Evolutionary conservation across 2,329 filamentous ascomycete species (phyloP).

Genomic region (Aphanocladium album): DNA sequence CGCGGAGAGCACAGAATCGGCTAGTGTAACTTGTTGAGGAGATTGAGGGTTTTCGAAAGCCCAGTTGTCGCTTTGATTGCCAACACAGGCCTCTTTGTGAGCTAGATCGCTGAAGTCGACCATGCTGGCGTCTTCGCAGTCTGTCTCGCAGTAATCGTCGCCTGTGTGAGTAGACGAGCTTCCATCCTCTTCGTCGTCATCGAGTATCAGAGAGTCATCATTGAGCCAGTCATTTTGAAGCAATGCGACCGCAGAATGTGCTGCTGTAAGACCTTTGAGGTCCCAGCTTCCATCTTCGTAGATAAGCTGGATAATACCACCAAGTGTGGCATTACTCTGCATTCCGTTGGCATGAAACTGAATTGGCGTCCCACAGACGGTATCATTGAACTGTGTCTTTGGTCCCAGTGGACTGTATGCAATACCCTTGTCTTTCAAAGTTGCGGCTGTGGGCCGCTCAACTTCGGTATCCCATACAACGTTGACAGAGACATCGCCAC

Average conservation of each 20-base stretch:
- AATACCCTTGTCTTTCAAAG: not conserved
- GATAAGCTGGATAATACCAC: not conserved
- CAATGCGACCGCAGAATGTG: not conserved
- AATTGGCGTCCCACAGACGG: not conserved
- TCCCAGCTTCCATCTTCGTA: not conserved
- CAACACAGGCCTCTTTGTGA: not conserved
- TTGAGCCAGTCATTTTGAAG: not conserved
- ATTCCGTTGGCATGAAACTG: not conserved
- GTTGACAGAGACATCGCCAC: not conserved
- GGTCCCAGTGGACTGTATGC: not conserved
- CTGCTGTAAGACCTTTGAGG: not conserved
- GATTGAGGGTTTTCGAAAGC: not conserved
- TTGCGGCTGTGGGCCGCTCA: not conserved
- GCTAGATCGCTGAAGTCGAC: not conserved
- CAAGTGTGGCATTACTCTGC: not conserved
- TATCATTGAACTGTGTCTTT: not conserved
- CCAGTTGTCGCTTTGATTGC: not conserved
- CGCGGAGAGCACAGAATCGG: not conserved
- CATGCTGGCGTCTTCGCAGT: not conserved
- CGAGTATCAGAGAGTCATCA: not conserved
- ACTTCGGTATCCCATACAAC: not conserved
- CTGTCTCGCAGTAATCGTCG: not conserved
- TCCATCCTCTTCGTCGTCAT: not conserved
- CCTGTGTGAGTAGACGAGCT: not conserved
- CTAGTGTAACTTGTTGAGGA: not conserved